Base-by-base conservation (phyloP, 192 early-diverging fungal genomes). In the Martensiomyces pterosporus region DNA sequence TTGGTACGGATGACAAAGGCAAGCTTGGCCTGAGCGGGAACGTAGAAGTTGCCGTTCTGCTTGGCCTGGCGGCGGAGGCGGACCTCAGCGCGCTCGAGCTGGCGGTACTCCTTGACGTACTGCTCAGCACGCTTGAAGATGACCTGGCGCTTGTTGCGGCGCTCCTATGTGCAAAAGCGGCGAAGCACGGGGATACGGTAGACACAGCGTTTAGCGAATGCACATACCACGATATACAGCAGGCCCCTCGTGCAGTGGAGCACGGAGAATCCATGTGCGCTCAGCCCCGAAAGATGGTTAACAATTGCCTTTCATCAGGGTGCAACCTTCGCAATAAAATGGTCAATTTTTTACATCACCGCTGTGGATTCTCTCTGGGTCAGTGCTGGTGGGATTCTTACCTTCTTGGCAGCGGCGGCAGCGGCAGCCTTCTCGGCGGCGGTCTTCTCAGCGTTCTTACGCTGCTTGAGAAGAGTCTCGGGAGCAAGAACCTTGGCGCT, bases 101-200 rank as follows among this genome's bases (percentile, higher is more conserved):
- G 73, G 60, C 80, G 83, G 90, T 98, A 96, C 83, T 99, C 94
- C 75, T 89, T 86, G 70, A 94, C 87, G 82, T 99, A 98, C 80
- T 91, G 80, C 81, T 97, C 93, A 55, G 97, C 97, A 64, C 94
- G 92, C 84, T 94, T 94, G 90, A 98, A 98, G 81, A 98, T 91
- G 51, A 93, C 92, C 75, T 87, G 82, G 70, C 94, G 89, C 81
- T 90, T 90, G 58, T 77, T 58, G 35, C 64, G 51, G 59, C 67
- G 64, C 54, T 70, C 60, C 80, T 84, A 65, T 29, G 21, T 16
- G 47, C 13, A 17, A 15, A 51, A 48, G 25, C 1, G n/a, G n/a
- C n/a, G 4, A 43, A n/a, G 14, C 7, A 32, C 15, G 36, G 16
- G 27, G n/a, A 14, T 32, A 34, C 2, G 51, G 24, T 43, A 34